phyloP scores from a whole-genome alignment of 495 filamentous ascomycete genomes.

The Aspergillus kassunensis region DNA sequence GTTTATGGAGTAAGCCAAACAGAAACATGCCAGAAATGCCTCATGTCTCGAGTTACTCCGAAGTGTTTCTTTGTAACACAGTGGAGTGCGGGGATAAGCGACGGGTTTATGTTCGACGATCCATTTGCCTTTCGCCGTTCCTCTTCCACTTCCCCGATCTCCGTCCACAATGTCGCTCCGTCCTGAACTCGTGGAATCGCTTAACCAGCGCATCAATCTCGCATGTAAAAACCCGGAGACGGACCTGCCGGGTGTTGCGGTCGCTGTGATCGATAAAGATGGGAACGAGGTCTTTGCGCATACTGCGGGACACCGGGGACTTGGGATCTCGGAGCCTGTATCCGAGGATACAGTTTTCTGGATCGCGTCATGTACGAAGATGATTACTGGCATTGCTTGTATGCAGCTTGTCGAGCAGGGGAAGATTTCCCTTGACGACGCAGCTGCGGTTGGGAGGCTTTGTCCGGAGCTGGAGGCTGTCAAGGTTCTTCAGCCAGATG shows the following conservation, averaged over 20 bases:
- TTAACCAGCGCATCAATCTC: not conserved
- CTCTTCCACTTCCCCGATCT: too few species aligned
- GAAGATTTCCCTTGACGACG: constrained; percentile 49
- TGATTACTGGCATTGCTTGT: constrained; percentile 50
- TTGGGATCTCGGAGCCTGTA: not conserved
- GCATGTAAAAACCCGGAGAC: not conserved
- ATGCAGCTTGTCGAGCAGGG: constrained; percentile 63
- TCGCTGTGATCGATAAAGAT: not conserved
- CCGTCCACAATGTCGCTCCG: not conserved
- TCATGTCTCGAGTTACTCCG: too few species aligned
- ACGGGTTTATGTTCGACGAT: too few species aligned
- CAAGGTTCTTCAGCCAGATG: constrained; percentile 44
- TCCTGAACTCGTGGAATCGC: not conserved
- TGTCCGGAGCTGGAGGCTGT: constrained; percentile 49
- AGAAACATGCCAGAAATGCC: too few species aligned
- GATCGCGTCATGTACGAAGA: constrained; percentile 47
- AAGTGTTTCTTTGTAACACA: too few species aligned
- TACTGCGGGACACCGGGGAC: not conserved
- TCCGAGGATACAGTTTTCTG: not conserved
- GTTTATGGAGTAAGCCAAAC: too few species aligned
- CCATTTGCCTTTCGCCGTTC: too few species aligned
- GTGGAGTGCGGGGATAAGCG: too few species aligned
- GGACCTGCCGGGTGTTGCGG: not conserved
- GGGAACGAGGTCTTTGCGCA: not conserved
- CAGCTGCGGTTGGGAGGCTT: constrained; percentile 39